Evolutionary conservation across 2,329 filamentous ascomycete species (phyloP).

Genomic region (Xylaria sp.): DNA sequence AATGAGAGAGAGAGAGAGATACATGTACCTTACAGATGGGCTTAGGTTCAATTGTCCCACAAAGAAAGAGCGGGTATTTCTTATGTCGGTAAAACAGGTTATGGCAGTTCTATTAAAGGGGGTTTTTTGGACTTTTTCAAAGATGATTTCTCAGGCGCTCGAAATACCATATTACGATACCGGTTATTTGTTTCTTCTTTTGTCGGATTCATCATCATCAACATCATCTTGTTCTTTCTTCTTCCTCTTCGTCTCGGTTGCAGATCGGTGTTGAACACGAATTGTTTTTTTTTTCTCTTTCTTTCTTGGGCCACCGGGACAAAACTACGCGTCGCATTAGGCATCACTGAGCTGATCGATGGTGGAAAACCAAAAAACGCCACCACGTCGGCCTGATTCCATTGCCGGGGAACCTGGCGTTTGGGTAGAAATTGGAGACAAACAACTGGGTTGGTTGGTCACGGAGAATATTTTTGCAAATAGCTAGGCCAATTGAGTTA

Average conservation of each 20-base stretch:
- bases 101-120: conserved; percentile 29
- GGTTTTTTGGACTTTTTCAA: conserved; percentile 31
- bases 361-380: conserved; percentile 8
- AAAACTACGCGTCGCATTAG: conserved; percentile 30
- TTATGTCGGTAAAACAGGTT: conserved; percentile 34
- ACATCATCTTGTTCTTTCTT: conserved; percentile 8
- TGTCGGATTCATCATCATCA: conserved; percentile 7
- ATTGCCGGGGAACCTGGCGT: conserved; percentile 22
- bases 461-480: conserved; percentile 25
- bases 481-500: conserved; percentile 30
- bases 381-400: conserved; percentile 17
- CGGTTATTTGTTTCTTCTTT: conserved; percentile 39
- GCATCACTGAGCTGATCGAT: conserved; percentile 21
- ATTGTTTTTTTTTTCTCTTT: neutral
- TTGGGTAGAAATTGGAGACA: conserved; percentile 34
- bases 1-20: conserved; percentile 35
- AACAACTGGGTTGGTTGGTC: conserved; percentile 19
- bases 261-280: conserved; percentile 26
- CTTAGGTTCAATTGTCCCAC: conserved; percentile 27
- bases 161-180: conserved; percentile 38
- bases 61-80: conserved; percentile 30
- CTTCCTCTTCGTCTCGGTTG: conserved; percentile 4
- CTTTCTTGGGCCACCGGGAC: conserved; percentile 17
- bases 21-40: conserved; percentile 32
- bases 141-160: conserved; percentile 33